phyloP scores from a whole-genome alignment of 208 protist genomes.

The Acanthamoeba royreba region DNA sequence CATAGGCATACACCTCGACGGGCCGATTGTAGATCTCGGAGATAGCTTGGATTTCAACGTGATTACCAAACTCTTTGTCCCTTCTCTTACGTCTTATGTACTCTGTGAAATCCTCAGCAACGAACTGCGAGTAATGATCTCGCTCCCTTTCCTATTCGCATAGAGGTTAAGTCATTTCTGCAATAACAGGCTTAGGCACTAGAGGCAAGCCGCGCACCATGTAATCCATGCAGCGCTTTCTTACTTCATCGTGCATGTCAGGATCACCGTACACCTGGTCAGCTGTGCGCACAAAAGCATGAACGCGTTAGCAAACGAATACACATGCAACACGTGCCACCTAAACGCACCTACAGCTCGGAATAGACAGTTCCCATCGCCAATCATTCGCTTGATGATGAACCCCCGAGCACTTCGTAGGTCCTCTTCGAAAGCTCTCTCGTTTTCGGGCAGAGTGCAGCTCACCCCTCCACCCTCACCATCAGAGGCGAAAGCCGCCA shows the following conservation, averaged over 20 bases:
- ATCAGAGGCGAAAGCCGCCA: background rate
- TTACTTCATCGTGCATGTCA: conserved; percentile 66
- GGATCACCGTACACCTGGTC: conserved; percentile 73
- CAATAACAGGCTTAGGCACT: too few relatives aligned
- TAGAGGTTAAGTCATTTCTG: too few relatives aligned
- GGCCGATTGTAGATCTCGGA: conserved; percentile 71
- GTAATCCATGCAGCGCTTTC: conserved; percentile 67
- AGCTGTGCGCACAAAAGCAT: background rate
- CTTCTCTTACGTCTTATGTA: conserved; percentile 50
- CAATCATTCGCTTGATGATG: background rate
- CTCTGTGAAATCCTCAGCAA: conserved; percentile 39
- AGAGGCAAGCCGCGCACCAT: too few relatives aligned
- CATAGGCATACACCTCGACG: conserved; percentile 61
- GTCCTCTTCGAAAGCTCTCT: background rate
- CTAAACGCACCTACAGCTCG: conserved; percentile 66
- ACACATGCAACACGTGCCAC: background rate
- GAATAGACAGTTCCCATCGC: conserved; percentile 76
- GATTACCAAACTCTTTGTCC: conserved; percentile 61
- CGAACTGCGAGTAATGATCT: conserved; percentile 56
- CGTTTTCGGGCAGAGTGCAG: background rate
- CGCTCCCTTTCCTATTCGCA: conserved; percentile 9
- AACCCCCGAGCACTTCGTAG: background rate
- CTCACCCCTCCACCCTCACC: too few relatives aligned
- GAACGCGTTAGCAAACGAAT: too few relatives aligned
- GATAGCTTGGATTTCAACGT: conserved; percentile 73